Evolutionary conservation across 371 early-diverging fungal genomes (phyloP).

Genomic region (Mucor mucedo): DNA sequence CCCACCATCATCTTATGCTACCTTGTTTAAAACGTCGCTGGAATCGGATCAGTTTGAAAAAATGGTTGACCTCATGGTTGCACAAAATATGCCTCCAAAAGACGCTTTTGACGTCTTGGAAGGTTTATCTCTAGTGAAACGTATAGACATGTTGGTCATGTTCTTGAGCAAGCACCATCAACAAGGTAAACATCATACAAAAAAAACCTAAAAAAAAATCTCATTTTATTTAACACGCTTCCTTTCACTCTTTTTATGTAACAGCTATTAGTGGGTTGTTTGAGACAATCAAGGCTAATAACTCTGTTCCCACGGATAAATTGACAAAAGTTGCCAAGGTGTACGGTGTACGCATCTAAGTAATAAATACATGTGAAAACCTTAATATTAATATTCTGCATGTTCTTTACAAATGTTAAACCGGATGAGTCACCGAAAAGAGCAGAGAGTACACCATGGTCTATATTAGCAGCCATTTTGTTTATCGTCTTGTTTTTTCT

Average conservation of each 20-base stretch:
- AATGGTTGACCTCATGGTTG: slow-evolving; percentile 60
- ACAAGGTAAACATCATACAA: slow-evolving; percentile 45
- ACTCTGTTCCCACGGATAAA: not conserved
- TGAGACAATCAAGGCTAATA: not conserved
- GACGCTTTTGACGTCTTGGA: slow-evolving; percentile 49
- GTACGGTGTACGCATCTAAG: not conserved
- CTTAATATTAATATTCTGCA: no score
- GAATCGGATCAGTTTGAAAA: slow-evolving; percentile 72
- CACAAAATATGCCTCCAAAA: slow-evolving; percentile 43
- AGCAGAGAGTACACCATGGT: no score
- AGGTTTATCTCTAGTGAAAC: slow-evolving; percentile 58
- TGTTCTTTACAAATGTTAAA: no score
- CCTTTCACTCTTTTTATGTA: not conserved
- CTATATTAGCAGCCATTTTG: no score
- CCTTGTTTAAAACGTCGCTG: slow-evolving; percentile 74
- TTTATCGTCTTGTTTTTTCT: no score
- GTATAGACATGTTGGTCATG: slow-evolving; percentile 74
- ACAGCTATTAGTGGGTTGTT: slow-evolving; percentile 10
- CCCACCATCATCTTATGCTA: slow-evolving; percentile 52
- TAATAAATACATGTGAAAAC: no score
- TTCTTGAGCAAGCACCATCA: slow-evolving; percentile 62
- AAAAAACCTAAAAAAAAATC: not conserved
- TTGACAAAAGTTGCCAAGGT: slow-evolving; percentile 7
- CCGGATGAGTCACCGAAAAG: no score
- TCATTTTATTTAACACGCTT: not conserved